phyloP scores from a whole-genome alignment of 345 rosid species.

The Syzygium oleosum region DNA sequence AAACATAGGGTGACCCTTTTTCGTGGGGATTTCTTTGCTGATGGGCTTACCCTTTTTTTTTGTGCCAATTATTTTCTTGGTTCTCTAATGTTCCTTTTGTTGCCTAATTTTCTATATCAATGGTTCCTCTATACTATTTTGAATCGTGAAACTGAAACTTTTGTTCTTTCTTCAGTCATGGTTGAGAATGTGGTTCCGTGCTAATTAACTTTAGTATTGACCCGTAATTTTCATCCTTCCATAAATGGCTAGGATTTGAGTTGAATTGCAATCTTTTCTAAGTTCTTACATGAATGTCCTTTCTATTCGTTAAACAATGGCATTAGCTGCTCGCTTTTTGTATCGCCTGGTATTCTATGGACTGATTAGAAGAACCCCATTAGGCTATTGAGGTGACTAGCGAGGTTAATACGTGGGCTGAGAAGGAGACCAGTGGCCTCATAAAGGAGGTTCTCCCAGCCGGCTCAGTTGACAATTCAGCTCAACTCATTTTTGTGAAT shows the following conservation, averaged over 20 bases:
- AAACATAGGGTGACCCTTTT: neutral
- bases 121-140: neutral
- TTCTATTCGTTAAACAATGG: neutral
- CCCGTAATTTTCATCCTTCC: neutral
- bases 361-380: neutral
- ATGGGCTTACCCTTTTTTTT: neutral
- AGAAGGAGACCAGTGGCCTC: conserved; percentile 62
- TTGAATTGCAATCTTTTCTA: neutral
- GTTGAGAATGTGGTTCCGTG: neutral
- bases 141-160: neutral
- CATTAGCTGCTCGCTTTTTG: neutral
- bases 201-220: neutral
- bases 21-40: neutral
- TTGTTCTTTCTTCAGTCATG: neutral
- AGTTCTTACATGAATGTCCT: neutral
- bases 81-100: neutral
- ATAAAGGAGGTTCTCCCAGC: conserved; percentile 65
- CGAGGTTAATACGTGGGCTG: conserved; percentile 75
- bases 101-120: neutral
- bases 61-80: neutral
- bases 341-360: neutral
- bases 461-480: conserved; percentile 41
- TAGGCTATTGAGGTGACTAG: conserved; percentile 56
- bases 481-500: conserved; percentile 59
- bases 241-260: neutral